Conservation (phyloP, 2,329 filamentous ascomycete species). For the Curvularia lunata region DNA sequence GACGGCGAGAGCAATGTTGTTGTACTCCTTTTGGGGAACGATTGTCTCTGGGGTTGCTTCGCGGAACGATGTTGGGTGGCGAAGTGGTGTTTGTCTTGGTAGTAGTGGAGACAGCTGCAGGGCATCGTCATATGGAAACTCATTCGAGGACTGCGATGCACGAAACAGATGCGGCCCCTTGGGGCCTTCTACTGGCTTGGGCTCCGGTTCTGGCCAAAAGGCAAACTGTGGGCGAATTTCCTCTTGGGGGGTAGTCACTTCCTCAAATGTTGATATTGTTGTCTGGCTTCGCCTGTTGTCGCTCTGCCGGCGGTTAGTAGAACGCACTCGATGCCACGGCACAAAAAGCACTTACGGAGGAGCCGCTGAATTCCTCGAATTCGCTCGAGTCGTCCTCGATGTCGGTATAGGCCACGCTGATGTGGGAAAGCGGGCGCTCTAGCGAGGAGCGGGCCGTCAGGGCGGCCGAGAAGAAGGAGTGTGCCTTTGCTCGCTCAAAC, state of each 20-base stretch:
- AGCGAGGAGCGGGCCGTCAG: conserved; percentile 47
- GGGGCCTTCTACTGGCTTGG: conserved; percentile 77
- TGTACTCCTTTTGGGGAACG: conserved; percentile 52
- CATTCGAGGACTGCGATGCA: conserved; percentile 66
- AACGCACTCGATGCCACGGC: conserved; percentile 18
- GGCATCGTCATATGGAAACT: conserved; percentile 57
- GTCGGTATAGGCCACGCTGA: conserved; percentile 81
- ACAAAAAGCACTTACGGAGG: conserved; percentile 66
- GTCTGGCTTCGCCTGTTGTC: conserved; percentile 73
- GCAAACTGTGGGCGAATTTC: conserved; percentile 66
- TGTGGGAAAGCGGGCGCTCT: conserved; percentile 70
- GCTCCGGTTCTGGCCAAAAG: conserved; percentile 65
- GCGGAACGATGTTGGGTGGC: conserved; percentile 52
- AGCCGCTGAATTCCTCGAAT: conserved; percentile 58
- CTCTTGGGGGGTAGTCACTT: conserved; percentile 74
- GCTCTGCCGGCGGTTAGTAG: conserved; percentile 56
- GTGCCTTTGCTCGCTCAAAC: conserved; percentile 57
- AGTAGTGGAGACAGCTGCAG: conserved; percentile 77
- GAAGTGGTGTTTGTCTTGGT: conserved; percentile 62
- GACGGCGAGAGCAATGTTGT: conserved; percentile 59
- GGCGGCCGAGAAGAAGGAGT: conserved; percentile 64
- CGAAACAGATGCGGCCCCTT: conserved; percentile 87
- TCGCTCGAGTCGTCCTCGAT: conserved; percentile 64
- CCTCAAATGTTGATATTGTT: conserved; percentile 86
- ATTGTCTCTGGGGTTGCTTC: conserved; percentile 46